Conservation (phyloP, 179 eudicot genomes). For the Beta macrorhiza region DNA sequence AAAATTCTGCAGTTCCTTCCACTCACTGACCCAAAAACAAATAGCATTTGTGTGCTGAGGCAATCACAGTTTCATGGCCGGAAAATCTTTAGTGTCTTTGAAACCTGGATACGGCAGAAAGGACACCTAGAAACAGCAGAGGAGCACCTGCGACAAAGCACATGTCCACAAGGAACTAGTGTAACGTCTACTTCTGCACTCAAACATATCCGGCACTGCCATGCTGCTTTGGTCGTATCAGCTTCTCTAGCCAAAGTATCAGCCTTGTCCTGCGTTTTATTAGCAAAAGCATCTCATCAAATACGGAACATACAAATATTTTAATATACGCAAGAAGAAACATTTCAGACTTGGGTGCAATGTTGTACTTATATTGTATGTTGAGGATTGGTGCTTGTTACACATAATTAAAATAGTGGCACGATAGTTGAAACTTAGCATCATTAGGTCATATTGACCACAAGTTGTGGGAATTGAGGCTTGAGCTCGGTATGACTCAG, state of each 20-base stretch:
- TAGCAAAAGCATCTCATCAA: slow-evolving; percentile 8
- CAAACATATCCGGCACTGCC: slow-evolving; percentile 89
- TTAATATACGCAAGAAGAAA: background rate
- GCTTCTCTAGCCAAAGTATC: slow-evolving; percentile 86
- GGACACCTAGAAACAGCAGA: slow-evolving; percentile 95
- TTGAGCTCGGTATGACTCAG: background rate
- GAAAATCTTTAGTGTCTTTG: slow-evolving; percentile 71
- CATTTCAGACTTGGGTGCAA: background rate
- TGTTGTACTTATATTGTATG: too few relatives aligned
- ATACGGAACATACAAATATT: background rate
- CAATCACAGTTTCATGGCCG: slow-evolving; percentile 52
- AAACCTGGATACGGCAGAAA: slow-evolving; percentile 85
- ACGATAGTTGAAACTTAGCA: background rate
- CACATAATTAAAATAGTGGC: too few relatives aligned
- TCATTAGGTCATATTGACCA: background rate
- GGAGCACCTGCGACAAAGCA: slow-evolving; percentile 87
- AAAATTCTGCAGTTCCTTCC: background rate
- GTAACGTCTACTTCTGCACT: slow-evolving; percentile 77
- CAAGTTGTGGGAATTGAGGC: background rate
- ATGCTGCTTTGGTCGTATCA: slow-evolving; percentile 86
- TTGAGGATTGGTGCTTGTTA: background rate
- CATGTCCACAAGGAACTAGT: slow-evolving; percentile 90
- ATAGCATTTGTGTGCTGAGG: background rate
- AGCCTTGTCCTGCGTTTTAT: slow-evolving; percentile 62
- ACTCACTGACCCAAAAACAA: background rate